These are phyloP conservation scores for Lentinus polychrous DNA, from an alignment of 1,284 basidiomycete species.

Conservation along the genomic window DNA sequence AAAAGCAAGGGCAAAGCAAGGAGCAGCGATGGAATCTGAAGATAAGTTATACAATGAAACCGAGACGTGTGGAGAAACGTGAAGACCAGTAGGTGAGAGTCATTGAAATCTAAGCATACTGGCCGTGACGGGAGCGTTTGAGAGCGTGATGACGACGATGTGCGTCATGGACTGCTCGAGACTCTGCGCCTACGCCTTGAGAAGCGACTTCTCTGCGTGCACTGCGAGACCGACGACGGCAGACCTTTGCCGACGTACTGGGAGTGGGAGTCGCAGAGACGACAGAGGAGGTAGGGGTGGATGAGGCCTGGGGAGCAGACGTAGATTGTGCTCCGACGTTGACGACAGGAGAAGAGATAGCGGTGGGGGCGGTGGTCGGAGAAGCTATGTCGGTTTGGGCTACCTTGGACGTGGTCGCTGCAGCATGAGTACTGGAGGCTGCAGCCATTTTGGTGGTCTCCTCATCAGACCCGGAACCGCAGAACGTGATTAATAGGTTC, in stretches of 20 bases:
- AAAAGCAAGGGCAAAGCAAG: too few species aligned
- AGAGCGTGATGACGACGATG: background rate
- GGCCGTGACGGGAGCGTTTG: background rate
- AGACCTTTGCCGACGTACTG: background rate
- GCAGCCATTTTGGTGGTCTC: background rate
- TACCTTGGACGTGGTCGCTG: background rate
- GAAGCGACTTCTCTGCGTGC: background rate
- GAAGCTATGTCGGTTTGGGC: background rate
- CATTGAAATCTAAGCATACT: background rate
- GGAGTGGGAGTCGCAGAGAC: background rate
- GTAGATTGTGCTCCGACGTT: background rate
- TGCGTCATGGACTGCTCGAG: background rate
- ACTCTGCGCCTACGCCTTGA: background rate
- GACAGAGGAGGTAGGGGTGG: background rate
- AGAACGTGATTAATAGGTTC: constrained; percentile 29
- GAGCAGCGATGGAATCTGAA: too few species aligned
- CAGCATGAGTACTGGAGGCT: background rate
- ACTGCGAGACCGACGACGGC: background rate
- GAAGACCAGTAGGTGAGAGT: too few species aligned
- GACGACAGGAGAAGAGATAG: background rate
- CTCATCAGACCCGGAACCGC: constrained; percentile 9
- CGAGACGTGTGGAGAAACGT: too few species aligned
- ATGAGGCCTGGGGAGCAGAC: background rate
- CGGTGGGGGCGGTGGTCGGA: background rate
- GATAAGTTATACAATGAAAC: too few species aligned